Evolutionary conservation across 768 basidiomycete species (phyloP), one percentile per base, ranked within the genome.

Genomic region (Trametes villosa): DNA sequence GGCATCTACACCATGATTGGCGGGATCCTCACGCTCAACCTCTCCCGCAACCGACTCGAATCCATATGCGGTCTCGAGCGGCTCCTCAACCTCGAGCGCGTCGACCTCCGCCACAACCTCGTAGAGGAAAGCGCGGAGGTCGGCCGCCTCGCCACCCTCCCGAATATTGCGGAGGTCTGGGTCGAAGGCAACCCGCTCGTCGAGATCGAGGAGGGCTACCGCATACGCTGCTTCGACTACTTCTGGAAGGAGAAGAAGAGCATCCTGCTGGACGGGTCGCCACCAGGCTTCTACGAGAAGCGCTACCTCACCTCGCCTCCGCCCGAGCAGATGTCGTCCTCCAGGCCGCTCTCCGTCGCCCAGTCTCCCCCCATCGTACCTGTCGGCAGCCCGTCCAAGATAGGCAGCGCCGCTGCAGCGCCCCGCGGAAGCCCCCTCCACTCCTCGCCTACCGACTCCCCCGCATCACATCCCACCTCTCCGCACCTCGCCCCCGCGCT

Each of bases 11-110:
- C 83, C 36, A 84, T 86, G 53, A 82, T 98, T 36, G 92, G 92
- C 1, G 86, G 88, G 62, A 80, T 97, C 26, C 78, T 88, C 18
- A 79, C 82, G 7, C 79, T 98, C 67, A 94, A 96, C 73, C 81
- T 98, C 18, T 83, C 91, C 1, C 79, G 82, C 55, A 98, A 98
- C 70, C 86, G 96, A 5, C 85, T 98, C 51, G 94, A 96, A 69
- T 94, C 93, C n/a, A 84, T 98, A 54, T 95, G 94, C 61, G 96
- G 96, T 18, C 81, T 98, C 8, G 96, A 98, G 73, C 86, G 95
- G n/a, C 81, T 98, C 0, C 77, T 83, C 57, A 90, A 86, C 2
- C 83, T 98, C 12, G 89, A 96, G 70, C 84, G 91, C 34, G 81
- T 97, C 29, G 96, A 98, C 72, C 77, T 98, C 17, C 83, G 94